Evolutionary conservation across 495 filamentous ascomycete species (phyloP), one percentile per base, ranked within the genome.

Genomic region (Penicillium coprophilum): DNA sequence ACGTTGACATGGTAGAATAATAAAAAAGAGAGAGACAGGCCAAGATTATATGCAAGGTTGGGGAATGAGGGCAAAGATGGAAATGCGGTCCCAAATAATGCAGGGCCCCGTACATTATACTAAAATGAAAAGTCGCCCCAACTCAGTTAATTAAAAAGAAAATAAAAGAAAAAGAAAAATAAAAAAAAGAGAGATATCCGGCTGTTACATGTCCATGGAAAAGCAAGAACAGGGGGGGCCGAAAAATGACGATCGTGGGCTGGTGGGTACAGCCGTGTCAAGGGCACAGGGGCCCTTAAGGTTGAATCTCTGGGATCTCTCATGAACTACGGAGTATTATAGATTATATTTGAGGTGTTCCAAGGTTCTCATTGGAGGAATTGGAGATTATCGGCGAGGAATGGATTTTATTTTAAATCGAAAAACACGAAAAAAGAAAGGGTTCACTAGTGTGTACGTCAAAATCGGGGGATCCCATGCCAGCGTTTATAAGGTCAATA

Each of bases 221-320:
- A 66, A 59, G 55, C 50, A 65, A 66, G 67, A 68, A 70, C 64
- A 63, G 62, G 67, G 71, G 69, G 69, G 68, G 58, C 62, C 70
- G 61, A 62, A 74, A 71, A 70, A 63, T 68, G 73, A 73, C 73
- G 73, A 76, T 76, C 73, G 70, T 72, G 68, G 69, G 71, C 71
- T 71, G 69, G 59, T 62, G 67, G 34, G 15, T 38, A 38, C 34
- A 38, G 34, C 34, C 34, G 34, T n/a, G 15, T 38, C 15, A 38
- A 38, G 34, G 34, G 34, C 34, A n/a, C 11, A n/a, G 9, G 7
- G 30, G 9, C 8, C 0, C 15, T 38, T 38, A 38, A 38, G 34
- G 34, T 38, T 38, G 15, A 38, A 15, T 38, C 34, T 38, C 4
- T 27, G 24, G 32, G 15, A 17, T 38, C 34, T 34, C 32, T 38